These are phyloP conservation scores for Sphaerulina populicola DNA, from an alignment of 2,329 filamentous ascomycete species.

Conservation along the genomic window DNA sequence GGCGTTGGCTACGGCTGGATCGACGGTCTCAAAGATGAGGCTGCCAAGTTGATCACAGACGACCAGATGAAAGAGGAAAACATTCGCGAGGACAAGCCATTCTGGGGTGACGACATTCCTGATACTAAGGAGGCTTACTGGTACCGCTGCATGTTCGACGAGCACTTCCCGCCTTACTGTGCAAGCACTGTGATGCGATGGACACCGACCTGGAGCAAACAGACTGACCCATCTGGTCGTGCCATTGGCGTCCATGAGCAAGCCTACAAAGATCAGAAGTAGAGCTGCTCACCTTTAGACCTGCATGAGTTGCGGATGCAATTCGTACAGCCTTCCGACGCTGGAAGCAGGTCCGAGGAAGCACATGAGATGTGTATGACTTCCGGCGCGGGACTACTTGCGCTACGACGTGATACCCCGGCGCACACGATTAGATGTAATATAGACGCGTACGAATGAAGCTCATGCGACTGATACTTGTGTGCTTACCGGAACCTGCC, in stretches of 20 bases:
- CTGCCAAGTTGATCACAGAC: constrained; percentile 80
- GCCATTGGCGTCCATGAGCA: constrained; percentile 32
- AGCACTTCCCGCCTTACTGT: constrained; percentile 90
- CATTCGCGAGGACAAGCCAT: constrained; percentile 80
- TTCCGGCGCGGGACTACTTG: background rate
- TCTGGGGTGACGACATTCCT: constrained; percentile 88
- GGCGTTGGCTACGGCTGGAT: constrained; percentile 99
- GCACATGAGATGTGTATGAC: background rate
- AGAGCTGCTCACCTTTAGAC: background rate
- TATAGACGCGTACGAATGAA: background rate
- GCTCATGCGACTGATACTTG: background rate
- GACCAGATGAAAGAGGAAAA: constrained; percentile 64
- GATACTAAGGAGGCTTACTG: constrained; percentile 98
- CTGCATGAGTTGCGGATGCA: background rate
- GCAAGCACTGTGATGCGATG: constrained; percentile 91
- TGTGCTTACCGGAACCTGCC: too few relatives aligned
- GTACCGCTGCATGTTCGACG: constrained; percentile 98
- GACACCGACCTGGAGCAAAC: constrained; percentile 95
- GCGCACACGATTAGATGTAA: constrained; percentile 3
- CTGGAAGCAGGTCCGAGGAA: background rate
- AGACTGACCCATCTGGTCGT: constrained; percentile 88
- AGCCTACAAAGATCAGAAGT: constrained; percentile 27
- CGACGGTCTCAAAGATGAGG: constrained; percentile 90
- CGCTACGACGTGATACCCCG: constrained; percentile 1
- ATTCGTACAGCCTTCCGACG: background rate